These are phyloP conservation scores for Cladosporium velox DNA, from an alignment of 2,329 filamentous ascomycete species.

Conservation along the genomic window DNA sequence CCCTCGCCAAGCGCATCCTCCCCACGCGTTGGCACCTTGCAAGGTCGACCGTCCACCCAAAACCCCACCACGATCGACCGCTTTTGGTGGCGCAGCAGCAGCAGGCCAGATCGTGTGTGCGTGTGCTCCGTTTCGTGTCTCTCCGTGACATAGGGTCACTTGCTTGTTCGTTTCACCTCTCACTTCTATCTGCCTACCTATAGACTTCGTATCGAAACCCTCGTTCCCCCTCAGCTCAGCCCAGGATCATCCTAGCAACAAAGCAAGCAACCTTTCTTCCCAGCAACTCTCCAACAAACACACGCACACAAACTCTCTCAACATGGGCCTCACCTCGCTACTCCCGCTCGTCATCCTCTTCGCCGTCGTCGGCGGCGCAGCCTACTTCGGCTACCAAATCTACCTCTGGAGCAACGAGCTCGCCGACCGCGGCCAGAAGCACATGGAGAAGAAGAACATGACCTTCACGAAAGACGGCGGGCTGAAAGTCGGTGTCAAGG, in stretches of 20 bases:
- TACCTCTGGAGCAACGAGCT: conserved; percentile 69
- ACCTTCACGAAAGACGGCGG: conserved; percentile 74
- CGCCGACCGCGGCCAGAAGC: conserved; percentile 63
- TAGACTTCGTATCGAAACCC: not conserved
- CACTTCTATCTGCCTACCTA: not conserved
- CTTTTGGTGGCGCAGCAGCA: conserved; percentile 8
- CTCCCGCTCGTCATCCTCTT: conserved; percentile 68
- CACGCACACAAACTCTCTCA: conserved; percentile 35
- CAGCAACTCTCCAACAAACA: not conserved
- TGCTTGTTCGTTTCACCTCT: not conserved
- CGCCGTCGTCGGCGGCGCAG: conserved; percentile 57
- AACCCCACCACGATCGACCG: conserved; percentile 9
- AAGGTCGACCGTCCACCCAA: not conserved
- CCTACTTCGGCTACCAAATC: conserved; percentile 69
- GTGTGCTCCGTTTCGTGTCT: conserved; percentile 4
- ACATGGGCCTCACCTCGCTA: conserved; percentile 39
- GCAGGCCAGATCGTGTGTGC: not conserved
- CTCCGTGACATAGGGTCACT: conserved; percentile 3
- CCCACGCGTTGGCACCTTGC: conserved; percentile 2
- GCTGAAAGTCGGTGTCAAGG: conserved; percentile 68
- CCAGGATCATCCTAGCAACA: not conserved
- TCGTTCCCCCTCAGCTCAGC: not conserved
- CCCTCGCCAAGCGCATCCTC: conserved; percentile 5
- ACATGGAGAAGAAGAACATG: conserved; percentile 75
- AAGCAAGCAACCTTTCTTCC: not conserved